A percentile compares a stretch with the other conserved stretches of the same genome.
These are phyloP conservation scores for Botrytis hyacinthi DNA, from an alignment of 2,329 filamentous ascomycete species.

Conservation along the genomic window DNA sequence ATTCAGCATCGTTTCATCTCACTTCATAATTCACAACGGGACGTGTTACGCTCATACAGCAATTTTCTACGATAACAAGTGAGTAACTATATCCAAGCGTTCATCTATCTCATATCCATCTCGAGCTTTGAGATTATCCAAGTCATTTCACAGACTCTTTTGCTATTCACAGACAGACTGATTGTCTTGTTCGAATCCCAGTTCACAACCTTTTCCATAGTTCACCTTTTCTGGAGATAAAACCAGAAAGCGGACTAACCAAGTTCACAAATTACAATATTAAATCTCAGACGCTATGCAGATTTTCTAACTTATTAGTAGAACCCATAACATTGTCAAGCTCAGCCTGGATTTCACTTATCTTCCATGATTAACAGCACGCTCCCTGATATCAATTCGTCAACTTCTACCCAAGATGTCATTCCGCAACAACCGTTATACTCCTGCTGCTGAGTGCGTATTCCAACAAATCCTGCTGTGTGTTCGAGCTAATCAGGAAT, in stretches of 20 bases:
- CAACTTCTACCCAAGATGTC: not conserved
- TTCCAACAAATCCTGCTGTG: not conserved
- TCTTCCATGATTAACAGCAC: not conserved
- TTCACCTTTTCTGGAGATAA: not conserved
- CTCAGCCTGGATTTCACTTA: not conserved
- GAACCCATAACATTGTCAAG: not conserved
- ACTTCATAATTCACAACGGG: not conserved
- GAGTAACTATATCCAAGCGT: too few relatives aligned
- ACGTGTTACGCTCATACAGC: not conserved
- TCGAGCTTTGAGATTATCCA: not conserved
- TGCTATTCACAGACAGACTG: not conserved
- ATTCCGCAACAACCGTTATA: not conserved
- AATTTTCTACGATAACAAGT: not conserved
- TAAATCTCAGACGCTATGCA: not conserved
- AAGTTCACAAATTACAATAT: not conserved
- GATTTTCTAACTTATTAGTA: not conserved
- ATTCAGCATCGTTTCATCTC: not conserved
- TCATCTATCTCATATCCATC: not conserved
- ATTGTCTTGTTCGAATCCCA: not conserved
- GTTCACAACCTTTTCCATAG: too few relatives aligned
- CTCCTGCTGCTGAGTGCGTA: slow-evolving; percentile 1
- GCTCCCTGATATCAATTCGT: not conserved
- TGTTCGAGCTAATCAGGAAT: not conserved
- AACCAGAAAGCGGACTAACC: too few relatives aligned
- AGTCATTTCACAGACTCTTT: not conserved